Evolutionary conservation across 2,329 filamentous ascomycete genomes (phyloP), one percentile per base, ranked within the genome.

Genomic region (Colletotrichum gloeosporioides): DNA sequence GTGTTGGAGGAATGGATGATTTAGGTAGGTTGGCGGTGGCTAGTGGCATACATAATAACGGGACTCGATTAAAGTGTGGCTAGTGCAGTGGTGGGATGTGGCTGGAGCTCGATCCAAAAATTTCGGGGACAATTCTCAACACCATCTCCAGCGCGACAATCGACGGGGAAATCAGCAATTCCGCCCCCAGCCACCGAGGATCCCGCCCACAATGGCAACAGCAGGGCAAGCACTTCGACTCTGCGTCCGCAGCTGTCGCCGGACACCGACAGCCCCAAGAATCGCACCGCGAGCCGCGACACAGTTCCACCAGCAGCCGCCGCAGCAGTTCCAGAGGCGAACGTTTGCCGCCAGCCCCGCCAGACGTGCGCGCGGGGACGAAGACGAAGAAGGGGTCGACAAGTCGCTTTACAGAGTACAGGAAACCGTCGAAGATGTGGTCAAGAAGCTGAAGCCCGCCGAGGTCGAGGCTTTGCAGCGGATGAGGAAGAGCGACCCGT

Each of bases 151-250:
- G 53, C 59, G 75, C 67, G 75, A 66, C 31, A 72, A 70, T 55
- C 53, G 16, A 71, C 70, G 34, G 34, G 31, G 8, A 55, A 64
- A 31, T 36, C 66, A 77, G 66, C 72, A 65, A 75, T 1, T 53
- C 66, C 53, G 65, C 34, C 39, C 66, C 31, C 62, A 68, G 59
- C 64, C 57, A 49, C 59, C 64, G 55, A 44, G 32, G 22, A 75
- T 73, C 27, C 55, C 59, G 71, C 61, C 72, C 77, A 78, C 72
- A 31, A 87, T 87, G 85, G 83, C 85, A 76, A 83, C 85, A 80
- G 82, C 85, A 78, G 84, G 83, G 73, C 81, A 80, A 78, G 84
- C 84, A 79, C 81, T 82, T 71, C 83, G 85, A 80, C 80, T 86
- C 74, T 86, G 85, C 78, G 57, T 71, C 55, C 77, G 78, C 68